phyloP scores from a whole-genome alignment of 345 rosid species.

The Linum lewisii region DNA sequence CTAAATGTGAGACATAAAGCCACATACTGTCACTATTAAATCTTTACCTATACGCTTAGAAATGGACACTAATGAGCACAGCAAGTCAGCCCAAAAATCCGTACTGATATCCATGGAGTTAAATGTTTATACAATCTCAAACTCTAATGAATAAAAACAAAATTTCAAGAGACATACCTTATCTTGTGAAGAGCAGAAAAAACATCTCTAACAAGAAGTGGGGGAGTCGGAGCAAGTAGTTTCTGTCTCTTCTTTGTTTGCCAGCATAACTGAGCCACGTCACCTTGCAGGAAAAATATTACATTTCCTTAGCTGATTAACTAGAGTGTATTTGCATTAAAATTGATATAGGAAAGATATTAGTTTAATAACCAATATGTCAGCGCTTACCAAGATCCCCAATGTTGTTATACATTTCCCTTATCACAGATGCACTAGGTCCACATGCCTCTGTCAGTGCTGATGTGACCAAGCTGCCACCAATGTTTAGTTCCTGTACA shows the following conservation, averaged over 20 bases:
- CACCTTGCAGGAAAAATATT: constrained; percentile 43
- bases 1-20: neutral
- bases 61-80: neutral
- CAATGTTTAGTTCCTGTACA: constrained; percentile 71
- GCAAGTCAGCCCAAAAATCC: neutral
- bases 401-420: constrained; percentile 61
- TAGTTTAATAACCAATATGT: neutral
- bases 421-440: constrained; percentile 49
- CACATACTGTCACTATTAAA: neutral
- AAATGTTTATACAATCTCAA: constrained; percentile 4
- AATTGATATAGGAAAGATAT: neutral
- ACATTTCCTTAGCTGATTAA: constrained; percentile 6
- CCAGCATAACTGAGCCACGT: constrained; percentile 81
- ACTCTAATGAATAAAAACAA: constrained; percentile 8
- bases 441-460: constrained; percentile 91
- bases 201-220: constrained; percentile 60
- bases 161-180: constrained; percentile 39
- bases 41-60: neutral
- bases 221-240: constrained; percentile 65
- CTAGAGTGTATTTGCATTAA: neutral
- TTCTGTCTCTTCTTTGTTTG: constrained; percentile 45
- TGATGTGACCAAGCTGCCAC: constrained; percentile 67
- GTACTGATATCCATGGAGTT: constrained; percentile 6
- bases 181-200: constrained; percentile 54
- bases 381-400: constrained; percentile 77